A percentile compares a stretch with the other conserved stretches of the same genome.
Evolutionary conservation across 1,139 yeast genomes (phyloP).

Genomic region (Torulaspora globosa): DNA sequence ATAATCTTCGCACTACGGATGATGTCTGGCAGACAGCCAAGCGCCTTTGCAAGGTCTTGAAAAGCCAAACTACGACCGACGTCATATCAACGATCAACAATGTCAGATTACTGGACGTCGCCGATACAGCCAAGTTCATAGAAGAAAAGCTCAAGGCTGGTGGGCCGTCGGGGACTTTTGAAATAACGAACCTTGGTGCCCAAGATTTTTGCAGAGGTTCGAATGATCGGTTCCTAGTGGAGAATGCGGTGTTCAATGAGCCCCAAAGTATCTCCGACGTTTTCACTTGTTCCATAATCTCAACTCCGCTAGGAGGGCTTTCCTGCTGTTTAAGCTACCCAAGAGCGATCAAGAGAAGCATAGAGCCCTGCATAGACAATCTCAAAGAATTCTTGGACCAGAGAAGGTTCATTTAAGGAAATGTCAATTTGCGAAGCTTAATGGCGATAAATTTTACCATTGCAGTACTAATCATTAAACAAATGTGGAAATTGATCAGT

Average conservation of each 20-base stretch:
- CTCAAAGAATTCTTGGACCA: neutral
- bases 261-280: conserved; percentile 30
- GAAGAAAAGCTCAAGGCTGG: conserved; percentile 17
- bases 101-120: conserved; percentile 28
- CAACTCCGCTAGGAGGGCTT: conserved; percentile 31
- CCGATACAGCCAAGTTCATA: conserved; percentile 22
- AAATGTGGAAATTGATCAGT: neutral
- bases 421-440: neutral
- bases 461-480: neutral
- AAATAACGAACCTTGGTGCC: conserved; percentile 33
- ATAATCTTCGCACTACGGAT: conserved; percentile 6
- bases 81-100: conserved; percentile 19
- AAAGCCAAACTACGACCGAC: conserved; percentile 11
- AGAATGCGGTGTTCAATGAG: conserved; percentile 30
- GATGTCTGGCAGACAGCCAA: conserved; percentile 25
- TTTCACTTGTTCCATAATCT: conserved; percentile 25
- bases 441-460: neutral
- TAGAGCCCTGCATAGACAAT: conserved; percentile 10
- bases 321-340: conserved; percentile 27
- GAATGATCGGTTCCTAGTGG: conserved; percentile 16
- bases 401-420: neutral
- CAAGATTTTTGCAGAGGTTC: conserved; percentile 19
- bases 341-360: conserved; percentile 9
- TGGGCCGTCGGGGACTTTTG: conserved; percentile 32
- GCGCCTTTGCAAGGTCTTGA: conserved; percentile 13